Conservation (phyloP, 345 rosid species). For the Atalantia buxifolia region DNA sequence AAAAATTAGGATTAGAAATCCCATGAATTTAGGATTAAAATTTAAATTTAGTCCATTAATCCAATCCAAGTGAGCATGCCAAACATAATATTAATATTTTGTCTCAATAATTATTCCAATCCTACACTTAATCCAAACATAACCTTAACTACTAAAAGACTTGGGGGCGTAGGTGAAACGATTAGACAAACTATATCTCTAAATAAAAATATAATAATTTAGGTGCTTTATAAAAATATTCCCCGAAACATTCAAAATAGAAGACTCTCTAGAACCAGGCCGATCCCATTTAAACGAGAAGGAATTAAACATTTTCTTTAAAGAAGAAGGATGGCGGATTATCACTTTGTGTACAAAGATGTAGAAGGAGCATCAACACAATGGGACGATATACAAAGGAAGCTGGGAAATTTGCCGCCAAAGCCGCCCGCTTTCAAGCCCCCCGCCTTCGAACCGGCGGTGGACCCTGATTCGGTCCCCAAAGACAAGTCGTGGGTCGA, state of each 20-base stretch:
- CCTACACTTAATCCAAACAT: too few species aligned
- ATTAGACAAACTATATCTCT: not conserved
- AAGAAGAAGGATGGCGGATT: conserved; percentile 61
- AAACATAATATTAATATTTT: too few species aligned
- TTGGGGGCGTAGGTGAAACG: not conserved
- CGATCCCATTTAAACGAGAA: not conserved
- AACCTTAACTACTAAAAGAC: not conserved
- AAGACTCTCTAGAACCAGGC: not conserved
- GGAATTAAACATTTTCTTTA: not conserved
- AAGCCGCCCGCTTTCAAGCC: conserved; percentile 92
- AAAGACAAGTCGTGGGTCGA: conserved; percentile 82
- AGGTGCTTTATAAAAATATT: not conserved
- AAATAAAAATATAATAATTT: too few species aligned
- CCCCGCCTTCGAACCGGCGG: conserved; percentile 63
- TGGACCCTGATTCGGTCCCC: conserved; percentile 61
- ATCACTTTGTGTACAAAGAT: conserved; percentile 94
- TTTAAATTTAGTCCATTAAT: too few species aligned
- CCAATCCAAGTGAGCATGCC: too few species aligned
- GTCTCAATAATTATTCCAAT: too few species aligned
- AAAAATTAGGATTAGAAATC: too few species aligned
- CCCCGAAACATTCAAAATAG: too few species aligned
- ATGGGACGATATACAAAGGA: conserved; percentile 98
- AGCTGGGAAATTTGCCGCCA: conserved; percentile 81
- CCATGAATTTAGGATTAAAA: too few species aligned
- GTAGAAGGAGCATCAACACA: conserved; percentile 95